Conservation (phyloP, 441 rosid genomes). For the Gossypium davidsonii region DNA sequence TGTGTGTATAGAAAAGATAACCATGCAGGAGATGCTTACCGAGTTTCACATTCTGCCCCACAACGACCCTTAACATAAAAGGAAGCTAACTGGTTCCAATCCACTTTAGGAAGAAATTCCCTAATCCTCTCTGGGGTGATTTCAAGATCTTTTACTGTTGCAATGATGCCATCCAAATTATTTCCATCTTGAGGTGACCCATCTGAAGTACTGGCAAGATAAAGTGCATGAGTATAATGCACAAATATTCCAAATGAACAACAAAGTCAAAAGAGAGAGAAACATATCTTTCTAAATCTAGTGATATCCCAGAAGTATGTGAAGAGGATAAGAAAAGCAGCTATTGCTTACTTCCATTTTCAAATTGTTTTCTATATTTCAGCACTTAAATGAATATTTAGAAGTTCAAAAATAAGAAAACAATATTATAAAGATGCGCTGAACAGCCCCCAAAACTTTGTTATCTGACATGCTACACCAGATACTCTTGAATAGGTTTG, state of each 20-base stretch:
- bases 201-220: slow-evolving; percentile 48
- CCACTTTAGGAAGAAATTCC: slow-evolving; percentile 74
- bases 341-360: background rate
- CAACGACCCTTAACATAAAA: slow-evolving; percentile 45
- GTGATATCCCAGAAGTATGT: background rate
- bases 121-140: slow-evolving; percentile 64
- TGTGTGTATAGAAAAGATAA: background rate
- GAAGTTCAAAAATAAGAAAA: background rate
- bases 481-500: background rate
- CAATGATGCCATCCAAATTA: slow-evolving; percentile 41
- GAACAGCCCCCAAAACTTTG: background rate
- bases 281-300: background rate
- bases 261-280: background rate
- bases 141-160: slow-evolving; percentile 61
- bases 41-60: slow-evolving; percentile 87
- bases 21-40: slow-evolving; percentile 34
- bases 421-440: background rate
- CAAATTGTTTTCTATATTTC: background rate
- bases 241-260: slow-evolving; percentile 4
- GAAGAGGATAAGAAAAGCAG: background rate
- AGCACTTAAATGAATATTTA: slow-evolving; percentile 2
- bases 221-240: slow-evolving; percentile 7
- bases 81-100: slow-evolving; percentile 80
- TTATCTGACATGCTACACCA: background rate
- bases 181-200: slow-evolving; percentile 31